phyloP scores from a whole-genome alignment of 2,329 filamentous ascomycete species.

The Neofusicoccum ribis region DNA sequence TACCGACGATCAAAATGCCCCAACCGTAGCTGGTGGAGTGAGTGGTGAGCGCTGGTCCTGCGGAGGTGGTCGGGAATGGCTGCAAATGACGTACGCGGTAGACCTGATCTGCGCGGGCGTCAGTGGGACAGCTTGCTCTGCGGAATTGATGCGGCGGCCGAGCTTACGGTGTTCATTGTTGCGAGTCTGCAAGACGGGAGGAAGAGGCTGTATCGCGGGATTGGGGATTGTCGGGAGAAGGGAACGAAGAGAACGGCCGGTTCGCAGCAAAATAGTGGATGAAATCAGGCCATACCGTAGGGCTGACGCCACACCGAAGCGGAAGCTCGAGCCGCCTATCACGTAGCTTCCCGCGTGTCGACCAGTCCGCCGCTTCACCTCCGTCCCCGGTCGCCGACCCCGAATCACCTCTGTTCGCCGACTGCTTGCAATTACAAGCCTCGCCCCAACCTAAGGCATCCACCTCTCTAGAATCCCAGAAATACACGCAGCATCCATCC shows the following conservation, averaged over 20 bases:
- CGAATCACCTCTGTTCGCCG: not conserved
- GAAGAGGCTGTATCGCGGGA: not conserved
- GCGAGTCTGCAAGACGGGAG: not conserved
- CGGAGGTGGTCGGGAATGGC: slow-evolving; percentile 1
- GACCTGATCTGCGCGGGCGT: slow-evolving; percentile 52
- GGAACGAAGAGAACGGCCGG: not conserved
- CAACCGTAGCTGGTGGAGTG: slow-evolving; percentile 71
- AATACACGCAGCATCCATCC: not conserved
- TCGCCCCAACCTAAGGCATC: not conserved
- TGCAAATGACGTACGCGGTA: slow-evolving; percentile 53
- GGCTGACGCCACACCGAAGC: slow-evolving; percentile 13
- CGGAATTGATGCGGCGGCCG: not conserved
- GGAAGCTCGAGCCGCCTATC: slow-evolving; percentile 15
- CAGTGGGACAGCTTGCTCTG: slow-evolving; percentile 24
- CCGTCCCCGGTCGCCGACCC: not conserved
- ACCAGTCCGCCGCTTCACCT: not conserved
- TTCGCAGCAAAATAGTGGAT: slow-evolving; percentile 12
- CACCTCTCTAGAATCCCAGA: no score
- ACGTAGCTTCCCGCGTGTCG: not conserved
- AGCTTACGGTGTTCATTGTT: slow-evolving; percentile 56
- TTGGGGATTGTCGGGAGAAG: not conserved
- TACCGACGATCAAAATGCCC: slow-evolving; percentile 84
- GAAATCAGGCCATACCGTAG: slow-evolving; percentile 17
- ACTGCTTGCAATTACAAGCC: not conserved
- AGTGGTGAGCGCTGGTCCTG: slow-evolving; percentile 21